These are phyloP conservation scores for Tetradesmus lagerheimii DNA, from an alignment of 139 green algal genomes.

Conservation along the genomic window DNA sequence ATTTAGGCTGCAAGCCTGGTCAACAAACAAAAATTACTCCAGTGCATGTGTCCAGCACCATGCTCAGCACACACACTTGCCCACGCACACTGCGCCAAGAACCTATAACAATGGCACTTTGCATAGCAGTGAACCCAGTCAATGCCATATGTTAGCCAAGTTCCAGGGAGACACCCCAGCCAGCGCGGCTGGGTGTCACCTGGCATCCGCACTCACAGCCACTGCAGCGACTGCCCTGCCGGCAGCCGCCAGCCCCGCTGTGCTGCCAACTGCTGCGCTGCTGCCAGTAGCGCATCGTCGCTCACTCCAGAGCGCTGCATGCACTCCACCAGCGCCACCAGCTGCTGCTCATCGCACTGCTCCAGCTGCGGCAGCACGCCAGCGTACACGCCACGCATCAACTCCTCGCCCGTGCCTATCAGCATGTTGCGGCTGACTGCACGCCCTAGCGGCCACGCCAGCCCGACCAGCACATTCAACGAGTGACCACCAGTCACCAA, in stretches of 20 bases:
- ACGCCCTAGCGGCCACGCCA: not conserved
- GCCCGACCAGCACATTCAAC: not conserved
- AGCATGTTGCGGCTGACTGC: conserved; percentile 14
- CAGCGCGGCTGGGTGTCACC: no score
- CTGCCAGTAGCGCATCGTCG: not conserved
- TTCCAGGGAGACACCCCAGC: no score
- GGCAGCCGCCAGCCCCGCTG: conserved; percentile 5
- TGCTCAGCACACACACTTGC: no score
- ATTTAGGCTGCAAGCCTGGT: no score
- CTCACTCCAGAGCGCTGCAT: conserved; percentile 5
- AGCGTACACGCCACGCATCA: conserved; percentile 10
- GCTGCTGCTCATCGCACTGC: not conserved
- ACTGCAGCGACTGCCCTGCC: not conserved
- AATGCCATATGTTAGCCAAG: no score
- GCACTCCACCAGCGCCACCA: not conserved
- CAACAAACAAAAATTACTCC: not conserved
- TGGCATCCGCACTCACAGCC: not conserved
- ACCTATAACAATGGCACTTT: no score
- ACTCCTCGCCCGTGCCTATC: not conserved
- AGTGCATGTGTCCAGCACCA: not conserved
- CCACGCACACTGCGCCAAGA: no score
- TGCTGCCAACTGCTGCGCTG: not conserved
- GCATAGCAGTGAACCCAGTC: no score
- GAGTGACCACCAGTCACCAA: not conserved
- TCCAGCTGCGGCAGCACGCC: not conserved